Evolutionary conservation across 1,284 basidiomycete species (phyloP).

Genomic region (Termitomyces sp.): DNA sequence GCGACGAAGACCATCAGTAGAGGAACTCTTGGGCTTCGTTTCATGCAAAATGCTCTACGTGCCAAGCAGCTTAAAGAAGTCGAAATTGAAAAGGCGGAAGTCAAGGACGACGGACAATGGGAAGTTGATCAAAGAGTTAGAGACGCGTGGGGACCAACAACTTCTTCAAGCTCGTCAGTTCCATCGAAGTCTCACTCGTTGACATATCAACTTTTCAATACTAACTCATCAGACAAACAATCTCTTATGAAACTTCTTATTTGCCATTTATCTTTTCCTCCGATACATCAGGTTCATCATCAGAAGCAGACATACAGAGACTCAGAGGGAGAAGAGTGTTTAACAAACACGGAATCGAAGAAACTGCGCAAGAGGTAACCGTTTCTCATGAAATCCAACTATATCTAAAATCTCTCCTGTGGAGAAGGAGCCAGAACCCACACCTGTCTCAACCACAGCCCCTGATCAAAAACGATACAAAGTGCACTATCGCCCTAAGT

Average conservation of each 20-base stretch:
- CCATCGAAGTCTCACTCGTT: not conserved
- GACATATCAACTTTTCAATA: not conserved
- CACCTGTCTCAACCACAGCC: not conserved
- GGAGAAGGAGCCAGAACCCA: constrained; percentile 13
- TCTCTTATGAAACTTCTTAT: constrained; percentile 62
- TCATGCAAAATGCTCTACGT: constrained; percentile 72
- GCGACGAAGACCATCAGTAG: constrained; percentile 44
- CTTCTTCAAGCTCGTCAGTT: constrained; percentile 26
- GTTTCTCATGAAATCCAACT: not conserved
- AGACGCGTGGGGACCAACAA: constrained; percentile 49
- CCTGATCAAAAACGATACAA: constrained; percentile 16
- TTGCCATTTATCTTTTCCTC: constrained; percentile 58
- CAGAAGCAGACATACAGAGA: constrained; percentile 13
- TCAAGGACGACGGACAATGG: constrained; percentile 70
- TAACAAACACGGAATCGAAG: constrained; percentile 39
- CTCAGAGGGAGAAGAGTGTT: constrained; percentile 38
- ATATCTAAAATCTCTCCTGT: constrained; percentile 3
- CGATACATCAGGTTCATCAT: constrained; percentile 20
- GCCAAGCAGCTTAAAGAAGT: constrained; percentile 47
- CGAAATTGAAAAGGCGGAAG: constrained; percentile 47
- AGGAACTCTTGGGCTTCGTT: constrained; percentile 62
- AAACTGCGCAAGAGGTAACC: constrained; percentile 27
- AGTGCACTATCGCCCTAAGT: constrained; percentile 22
- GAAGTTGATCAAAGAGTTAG: constrained; percentile 52
- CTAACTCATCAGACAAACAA: constrained; percentile 22